Base-by-base conservation (phyloP, 805 yeast species). In the Hanseniaspora taiwanica region DNA sequence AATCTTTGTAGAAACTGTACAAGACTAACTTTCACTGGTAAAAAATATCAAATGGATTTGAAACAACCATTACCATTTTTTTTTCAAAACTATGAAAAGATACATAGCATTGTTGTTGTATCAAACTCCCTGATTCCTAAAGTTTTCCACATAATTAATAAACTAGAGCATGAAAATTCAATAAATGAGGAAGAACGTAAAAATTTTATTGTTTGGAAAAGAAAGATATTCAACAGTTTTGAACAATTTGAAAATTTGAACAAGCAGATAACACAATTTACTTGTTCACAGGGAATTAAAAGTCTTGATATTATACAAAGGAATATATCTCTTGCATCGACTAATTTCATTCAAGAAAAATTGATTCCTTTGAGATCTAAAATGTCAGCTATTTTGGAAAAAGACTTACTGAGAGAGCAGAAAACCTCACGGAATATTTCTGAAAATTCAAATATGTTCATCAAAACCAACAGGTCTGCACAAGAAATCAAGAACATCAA, bases 1-100 rank as follows among this genome's bases (percentile, higher is more conserved):
- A 56, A 95, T 31, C 58, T 85, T 25, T 89, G 97, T 59, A 59
- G 68, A 3, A 61, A 65, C 23, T 89, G 98, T 61, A 78, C 81
- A 40, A 63, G 74, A 45, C 59, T 63, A 3, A 59, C 87, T 21
- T 75, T 82, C 43, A 65, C 69, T 29, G 74, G 70, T 37, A 67
- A 74, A 48, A 72, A 72, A 40, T 69, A 71, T 47, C 42, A 51
- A 6, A 53, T 53, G 23, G 82, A 76, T 39, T 21, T 57, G 2
- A 45, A 48, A 8, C 35, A 35, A 1, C 60, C 64, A 2, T 53
- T 60, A 3, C 51, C 68, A 0, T 60, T 59, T 7, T 41, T 74
- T 4, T 46, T 73, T 8, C 49, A 51, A n/a, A 56, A 63, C 25
- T 69, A 68, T 49, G 62, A 60, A 18, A 59, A 60, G n/a, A 58